Percentiles rank a stretch among this genome's conserved stretches.
phyloP scores from a whole-genome alignment of 2,329 filamentous ascomycete genomes.

The Tothia fuscella region DNA sequence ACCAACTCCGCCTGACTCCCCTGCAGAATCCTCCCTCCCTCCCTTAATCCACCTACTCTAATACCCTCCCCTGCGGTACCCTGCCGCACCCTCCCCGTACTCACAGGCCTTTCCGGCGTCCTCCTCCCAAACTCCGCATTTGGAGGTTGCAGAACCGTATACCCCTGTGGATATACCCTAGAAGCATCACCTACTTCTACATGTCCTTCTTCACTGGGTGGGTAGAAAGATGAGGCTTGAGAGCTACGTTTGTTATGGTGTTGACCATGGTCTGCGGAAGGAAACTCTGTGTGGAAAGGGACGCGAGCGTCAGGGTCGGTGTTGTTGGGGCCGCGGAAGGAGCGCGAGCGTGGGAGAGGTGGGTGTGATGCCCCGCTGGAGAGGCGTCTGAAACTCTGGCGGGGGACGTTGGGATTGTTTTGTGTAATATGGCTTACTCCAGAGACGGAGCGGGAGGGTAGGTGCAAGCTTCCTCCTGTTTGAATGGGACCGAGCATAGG shows the following conservation, averaged over 20 bases:
- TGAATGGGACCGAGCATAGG: conserved; percentile 3
- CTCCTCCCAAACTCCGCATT: not conserved
- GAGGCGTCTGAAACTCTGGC: not conserved
- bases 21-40: not conserved
- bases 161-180: not conserved
- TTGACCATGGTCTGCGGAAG: not conserved
- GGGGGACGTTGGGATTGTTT: conserved; percentile 16
- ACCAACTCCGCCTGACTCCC: conserved; percentile 8
- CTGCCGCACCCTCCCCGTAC: conserved; percentile 7
- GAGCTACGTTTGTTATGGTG: not conserved
- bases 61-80: conserved; percentile 8
- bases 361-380: not conserved
- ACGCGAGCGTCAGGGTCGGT: conserved; percentile 8
- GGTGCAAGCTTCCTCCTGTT: not conserved
- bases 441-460: conserved; percentile 5
- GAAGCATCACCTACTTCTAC: not conserved
- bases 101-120: conserved; percentile 5
- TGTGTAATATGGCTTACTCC: not conserved
- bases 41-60: not conserved
- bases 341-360: not conserved
- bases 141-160: not conserved
- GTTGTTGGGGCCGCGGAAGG: conserved; percentile 7
- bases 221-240: conserved; percentile 4
- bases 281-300: conserved; percentile 4
- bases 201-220: not conserved